Conservation (phyloP, 495 filamentous ascomycete genomes). For the Aspergillus egyptiacus region DNA sequence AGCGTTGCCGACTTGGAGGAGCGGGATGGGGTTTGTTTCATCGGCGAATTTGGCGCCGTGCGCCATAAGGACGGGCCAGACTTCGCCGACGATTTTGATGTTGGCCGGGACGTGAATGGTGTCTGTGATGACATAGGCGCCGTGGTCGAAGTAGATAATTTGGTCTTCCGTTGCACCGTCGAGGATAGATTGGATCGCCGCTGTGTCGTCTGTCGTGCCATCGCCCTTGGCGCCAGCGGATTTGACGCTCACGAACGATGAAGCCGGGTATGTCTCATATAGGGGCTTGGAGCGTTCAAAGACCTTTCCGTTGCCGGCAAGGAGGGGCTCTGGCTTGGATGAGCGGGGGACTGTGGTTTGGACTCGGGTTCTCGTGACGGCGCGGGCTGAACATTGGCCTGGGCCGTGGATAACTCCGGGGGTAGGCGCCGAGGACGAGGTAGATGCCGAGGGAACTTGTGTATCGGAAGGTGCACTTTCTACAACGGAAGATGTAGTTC, state of each 20-base stretch:
- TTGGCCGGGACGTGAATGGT: conserved; percentile 72
- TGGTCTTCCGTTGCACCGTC: conserved; percentile 53
- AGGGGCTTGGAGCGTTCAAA: conserved; percentile 65
- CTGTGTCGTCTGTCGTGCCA: conserved; percentile 54
- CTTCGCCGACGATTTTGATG: conserved; percentile 74
- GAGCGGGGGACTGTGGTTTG: conserved; percentile 32
- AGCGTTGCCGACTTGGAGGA: conserved; percentile 65
- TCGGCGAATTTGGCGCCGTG: conserved; percentile 67
- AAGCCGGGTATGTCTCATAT: conserved; percentile 48
- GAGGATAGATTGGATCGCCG: conserved; percentile 63
- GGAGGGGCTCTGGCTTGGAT: conserved; percentile 34
- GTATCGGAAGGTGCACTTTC: no score
- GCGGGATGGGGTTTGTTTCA: conserved; percentile 55
- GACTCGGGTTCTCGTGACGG: conserved; percentile 31
- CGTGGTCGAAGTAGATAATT: conserved; percentile 88
- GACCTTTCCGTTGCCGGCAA: conserved; percentile 42
- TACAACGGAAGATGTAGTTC: no score
- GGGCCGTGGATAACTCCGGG: conserved; percentile 15
- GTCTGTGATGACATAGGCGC: conserved; percentile 76
- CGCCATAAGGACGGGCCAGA: conserved; percentile 86
- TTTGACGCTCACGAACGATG: conserved; percentile 64
- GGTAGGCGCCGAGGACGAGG: neutral
- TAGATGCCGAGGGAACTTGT: neutral
- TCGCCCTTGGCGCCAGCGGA: conserved; percentile 73
- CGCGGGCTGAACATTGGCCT: conserved; percentile 29